Percentiles rank a stretch among this genome's conserved stretches.
Conservation (phyloP, 139 green algal genomes). For the Trebouxia sp. region DNA sequence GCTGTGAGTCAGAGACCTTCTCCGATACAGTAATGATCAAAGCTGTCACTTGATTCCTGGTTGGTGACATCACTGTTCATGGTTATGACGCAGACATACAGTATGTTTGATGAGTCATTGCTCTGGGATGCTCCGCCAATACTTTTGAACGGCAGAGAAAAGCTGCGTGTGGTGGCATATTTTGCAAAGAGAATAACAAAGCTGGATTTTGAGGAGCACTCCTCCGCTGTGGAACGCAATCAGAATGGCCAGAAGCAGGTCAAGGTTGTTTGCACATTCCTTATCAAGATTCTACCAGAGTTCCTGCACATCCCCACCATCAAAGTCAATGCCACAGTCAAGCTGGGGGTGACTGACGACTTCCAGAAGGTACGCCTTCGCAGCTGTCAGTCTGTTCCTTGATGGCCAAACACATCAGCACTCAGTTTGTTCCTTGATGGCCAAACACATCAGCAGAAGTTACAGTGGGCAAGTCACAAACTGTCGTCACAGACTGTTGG, state of each 20-base stretch:
- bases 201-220: neutral
- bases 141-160: neutral
- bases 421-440: too few relatives aligned
- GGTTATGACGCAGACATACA: constrained; percentile 21
- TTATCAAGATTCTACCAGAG: neutral
- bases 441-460: too few relatives aligned
- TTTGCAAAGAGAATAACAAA: neutral
- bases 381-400: neutral
- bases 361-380: neutral
- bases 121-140: constrained; percentile 1
- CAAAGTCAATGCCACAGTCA: constrained; percentile 7
- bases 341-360: constrained; percentile 3
- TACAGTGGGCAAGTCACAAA: too few relatives aligned
- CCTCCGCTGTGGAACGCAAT: neutral
- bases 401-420: too few relatives aligned
- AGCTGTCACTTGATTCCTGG: too few relatives aligned
- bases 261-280: neutral
- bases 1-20: too few relatives aligned
- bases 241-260: neutral
- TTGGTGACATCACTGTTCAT: too few relatives aligned
- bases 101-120: neutral
- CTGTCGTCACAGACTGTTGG: too few relatives aligned
- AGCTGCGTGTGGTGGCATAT: constrained; percentile 6
- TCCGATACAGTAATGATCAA: too few relatives aligned
- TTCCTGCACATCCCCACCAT: neutral